Evolutionary conservation across 805 yeast genomes (phyloP), one percentile per base, ranked within the genome.

Genomic region (Metschnikowia borealis): DNA sequence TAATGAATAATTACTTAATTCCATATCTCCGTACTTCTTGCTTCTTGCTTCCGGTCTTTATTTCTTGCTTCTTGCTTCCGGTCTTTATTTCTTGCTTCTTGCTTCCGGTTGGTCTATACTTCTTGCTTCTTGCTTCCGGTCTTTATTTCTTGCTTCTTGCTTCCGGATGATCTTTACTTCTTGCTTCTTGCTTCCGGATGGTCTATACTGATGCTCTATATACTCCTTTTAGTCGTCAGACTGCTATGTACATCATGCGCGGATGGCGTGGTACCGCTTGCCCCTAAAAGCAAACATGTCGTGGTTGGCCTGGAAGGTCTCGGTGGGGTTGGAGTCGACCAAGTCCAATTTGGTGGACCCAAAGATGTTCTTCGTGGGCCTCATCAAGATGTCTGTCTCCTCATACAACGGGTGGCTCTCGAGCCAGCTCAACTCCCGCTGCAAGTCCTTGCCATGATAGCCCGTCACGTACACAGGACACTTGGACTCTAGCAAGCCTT

Each of bases 281-380:
- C 99, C 98, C 73, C 99, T 84, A 69, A 91, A 81, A 10, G 92
- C 99, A 68, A 89, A 91, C 49, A 94, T 70, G 64, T 84, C 83
- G 75, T 88, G 90, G 74, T 94, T 94, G 65, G 88, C 87, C 73
- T 88, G 96, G 75, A 86, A 92, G 14, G 89, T 88, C 65, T 92
- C 97, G 32, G 91, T 92, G 20, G 98, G 98, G 66, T 89, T 83
- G 54, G 82, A 70, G 66, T 92, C 98, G 61, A 91, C 94, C 62
- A 94, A 78, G 67, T 94, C 98, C 87, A 97, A 88, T 70, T 91
- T 91, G 18, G 96, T 87, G 32, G 95, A 85, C 40, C 88, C 86
- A 68, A 86, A 94, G 32, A 79, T 63, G 67, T 94, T 94, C 47
- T 78, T 77, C 6, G 83, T 77, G 34, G 83, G 87, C 52, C 86